Evolutionary conservation across 148 eudicot genomes (phyloP), one percentile per base, ranked within the genome.

Genomic region (Chenopodium album): DNA sequence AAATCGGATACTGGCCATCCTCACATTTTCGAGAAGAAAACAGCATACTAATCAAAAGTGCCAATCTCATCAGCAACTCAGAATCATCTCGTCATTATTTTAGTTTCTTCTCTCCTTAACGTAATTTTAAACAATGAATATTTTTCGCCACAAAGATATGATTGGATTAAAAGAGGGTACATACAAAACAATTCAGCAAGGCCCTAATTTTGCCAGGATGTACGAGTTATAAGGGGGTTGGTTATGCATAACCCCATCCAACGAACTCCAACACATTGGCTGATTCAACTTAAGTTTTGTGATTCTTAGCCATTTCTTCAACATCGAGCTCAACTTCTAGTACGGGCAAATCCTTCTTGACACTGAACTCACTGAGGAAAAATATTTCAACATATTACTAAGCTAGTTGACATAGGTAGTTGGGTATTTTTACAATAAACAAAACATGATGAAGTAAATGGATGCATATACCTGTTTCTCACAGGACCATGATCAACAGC

Each of bases 401-500:
- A 66, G 31, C 47, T 72, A 44, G 71, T 41, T 62, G 59, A 37
- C 1, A 68, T 69, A 9, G 64, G 52, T 76, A 44, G 34, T 60
- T 48, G 20, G 34, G 56, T 68, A 31, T 6, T 1, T 32, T 73
- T 16, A 20, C 31, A 60, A 31, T 10, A 50, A 50, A 50, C 13
- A 12, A 50, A 50, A 50, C 54, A 50, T 0, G 54, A 50, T 50
- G 54, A 50, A 50, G 54, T 13, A 50, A 50, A 50, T 50, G 54
- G 13, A 50, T 10, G 54, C 54, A 50, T 87, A 78, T 67, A 95
- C 99, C 97, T 95, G 89, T 95, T 95, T 80, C 85, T 88, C 47
- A 95, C 92, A 67, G 98, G 98, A 77, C 98, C 98, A 76, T 95
- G 99, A 91, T 95, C 99, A 17, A 93, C 92, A 44, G 97, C 94